Evolutionary conservation across 495 filamentous ascomycete genomes (phyloP), one percentile per base, ranked within the genome.

Genomic region (Amorphotheca resinae): DNA sequence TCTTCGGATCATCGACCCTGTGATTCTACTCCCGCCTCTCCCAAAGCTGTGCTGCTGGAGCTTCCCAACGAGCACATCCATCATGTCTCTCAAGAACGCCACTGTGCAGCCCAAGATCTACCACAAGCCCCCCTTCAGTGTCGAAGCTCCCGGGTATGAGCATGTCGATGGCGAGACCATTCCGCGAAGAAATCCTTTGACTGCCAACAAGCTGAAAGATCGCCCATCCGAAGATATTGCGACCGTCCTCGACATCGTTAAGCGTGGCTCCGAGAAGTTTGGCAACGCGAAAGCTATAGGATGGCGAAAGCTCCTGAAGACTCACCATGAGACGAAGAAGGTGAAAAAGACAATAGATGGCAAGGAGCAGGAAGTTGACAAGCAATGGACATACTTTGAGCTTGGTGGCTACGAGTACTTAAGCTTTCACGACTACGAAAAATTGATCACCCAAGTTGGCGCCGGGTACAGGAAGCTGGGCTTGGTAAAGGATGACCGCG

Each of bases 311-410:
- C 68, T 95, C 42, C 66, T 98, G 61, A 77, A 83, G 58, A 83
- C 78, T 5, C 91, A 98, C 60, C 69, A 80, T 42, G 91, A 98
- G 67, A 84, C 77, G 50, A 96, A 94, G 73, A 95, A 91, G 74
- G 66, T 98, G 56, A 95, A 93, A 80, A 98, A 93, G 73, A 70
- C 88, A 45, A 72, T 96, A 14, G 87, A 98, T 61, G 91, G 91
- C 32, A 74, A 82, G 52, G 84, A 95, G 64, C 61, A 72, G 53
- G 80, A 95, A 67, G 79, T 94, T 17, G 83, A 94, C 58, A 98
- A 98, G 79, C 73, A 84, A 48, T 98, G 91, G 91, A 82, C 78
- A 38, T 98, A 84, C 65, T 95, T 88, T 61, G 91, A 98, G 66
- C 76, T 93, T 59, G 84, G 84, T 57, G 74, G 66, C 46, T 98